A percentile compares a stretch with the other conserved stretches of the same genome.
Evolutionary conservation across 202 grass and related monocot species (phyloP).

Genomic region (Elaeis oleifera): DNA sequence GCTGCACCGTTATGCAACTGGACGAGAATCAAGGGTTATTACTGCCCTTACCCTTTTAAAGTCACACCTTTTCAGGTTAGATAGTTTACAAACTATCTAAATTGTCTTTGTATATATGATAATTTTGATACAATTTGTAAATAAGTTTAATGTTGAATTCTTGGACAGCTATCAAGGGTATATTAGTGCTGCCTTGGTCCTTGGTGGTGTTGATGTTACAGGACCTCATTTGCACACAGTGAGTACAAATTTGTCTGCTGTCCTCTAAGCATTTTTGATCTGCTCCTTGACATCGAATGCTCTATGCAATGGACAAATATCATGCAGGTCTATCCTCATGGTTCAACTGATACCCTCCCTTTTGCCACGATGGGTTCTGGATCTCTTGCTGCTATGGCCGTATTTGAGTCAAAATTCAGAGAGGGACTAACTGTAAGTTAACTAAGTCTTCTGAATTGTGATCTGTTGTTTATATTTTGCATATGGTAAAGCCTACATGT

Average conservation of each 20-base stretch:
- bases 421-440: conserved; percentile 87
- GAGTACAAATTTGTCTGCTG: conserved; percentile 15
- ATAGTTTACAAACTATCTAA: too few relatives aligned
- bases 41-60: conserved; percentile 86
- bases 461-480: too few relatives aligned
- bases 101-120: neutral
- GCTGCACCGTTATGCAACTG: conserved; percentile 90
- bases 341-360: conserved; percentile 94
- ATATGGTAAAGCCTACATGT: too few relatives aligned
- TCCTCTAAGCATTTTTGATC: neutral
- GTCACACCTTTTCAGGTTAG: conserved; percentile 79
- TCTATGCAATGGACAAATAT: conserved; percentile 9
- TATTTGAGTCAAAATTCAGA: conserved; percentile 87
- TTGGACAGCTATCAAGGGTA: conserved; percentile 81
- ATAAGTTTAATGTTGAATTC: conserved; percentile 8
- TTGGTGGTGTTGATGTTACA: conserved; percentile 94
- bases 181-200: conserved; percentile 96
- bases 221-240: conserved; percentile 98
- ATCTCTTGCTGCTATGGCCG: conserved; percentile 93
- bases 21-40: conserved; percentile 89
- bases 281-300: too few relatives aligned
- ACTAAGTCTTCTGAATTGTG: neutral
- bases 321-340: conserved; percentile 85
- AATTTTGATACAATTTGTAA: neutral
- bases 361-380: conserved; percentile 99